phyloP scores from a whole-genome alignment of 1,139 yeast genomes.

The Scheffersomyces segobiensis region DNA sequence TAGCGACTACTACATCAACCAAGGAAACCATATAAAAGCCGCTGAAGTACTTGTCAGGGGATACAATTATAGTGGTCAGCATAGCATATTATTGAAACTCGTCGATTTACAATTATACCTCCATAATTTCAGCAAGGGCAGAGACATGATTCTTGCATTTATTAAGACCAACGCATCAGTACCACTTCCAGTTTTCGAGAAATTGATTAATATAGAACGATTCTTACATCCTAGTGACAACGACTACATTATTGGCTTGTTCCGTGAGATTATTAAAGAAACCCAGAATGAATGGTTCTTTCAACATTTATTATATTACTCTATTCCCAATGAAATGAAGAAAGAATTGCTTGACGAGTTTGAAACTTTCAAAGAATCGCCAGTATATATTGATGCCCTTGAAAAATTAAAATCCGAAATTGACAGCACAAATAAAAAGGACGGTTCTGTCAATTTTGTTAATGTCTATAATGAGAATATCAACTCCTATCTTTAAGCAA shows the following conservation, averaged over 20 bases:
- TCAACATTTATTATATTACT: conserved; percentile 10
- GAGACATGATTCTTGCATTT: conserved; percentile 33
- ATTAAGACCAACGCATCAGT: conserved; percentile 28
- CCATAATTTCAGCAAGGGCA: conserved; percentile 34
- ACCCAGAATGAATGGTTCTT: conserved; percentile 24
- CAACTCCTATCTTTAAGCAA: background rate
- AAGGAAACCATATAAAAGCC: conserved; percentile 32
- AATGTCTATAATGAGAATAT: conserved; percentile 4
- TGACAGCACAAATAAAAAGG: background rate
- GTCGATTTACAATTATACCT: conserved; percentile 38
- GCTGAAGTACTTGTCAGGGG: conserved; percentile 38
- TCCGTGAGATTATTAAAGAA: conserved; percentile 23
- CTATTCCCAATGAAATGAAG: conserved; percentile 9
- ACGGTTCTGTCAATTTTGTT: conserved; percentile 1
- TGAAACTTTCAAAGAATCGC: conserved; percentile 9
- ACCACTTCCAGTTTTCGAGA: conserved; percentile 37
- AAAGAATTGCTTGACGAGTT: conserved; percentile 11
- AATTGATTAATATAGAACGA: conserved; percentile 40
- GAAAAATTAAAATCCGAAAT: conserved; percentile 2
- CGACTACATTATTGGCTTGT: conserved; percentile 24
- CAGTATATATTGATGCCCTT: conserved; percentile 6
- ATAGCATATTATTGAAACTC: conserved; percentile 32
- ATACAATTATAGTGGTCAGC: conserved; percentile 22
- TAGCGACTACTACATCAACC: conserved; percentile 43
- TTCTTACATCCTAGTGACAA: conserved; percentile 22